Conservation (phyloP, 805 yeast genomes). For the Saturnispora gosingensis region DNA sequence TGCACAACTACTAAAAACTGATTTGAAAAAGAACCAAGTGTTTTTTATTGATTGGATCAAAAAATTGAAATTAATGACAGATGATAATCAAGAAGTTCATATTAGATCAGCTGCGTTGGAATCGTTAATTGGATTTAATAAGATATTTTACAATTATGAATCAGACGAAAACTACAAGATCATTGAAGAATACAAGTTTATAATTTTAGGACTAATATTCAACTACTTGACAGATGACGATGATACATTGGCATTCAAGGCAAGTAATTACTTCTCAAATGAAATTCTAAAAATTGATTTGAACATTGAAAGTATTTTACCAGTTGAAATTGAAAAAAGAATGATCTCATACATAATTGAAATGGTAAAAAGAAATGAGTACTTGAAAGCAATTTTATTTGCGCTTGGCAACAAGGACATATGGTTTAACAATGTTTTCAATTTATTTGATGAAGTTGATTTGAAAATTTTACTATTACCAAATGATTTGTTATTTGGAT, state of each 20-base stretch:
- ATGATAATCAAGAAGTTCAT: constrained; percentile 38
- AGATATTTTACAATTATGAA: constrained; percentile 4
- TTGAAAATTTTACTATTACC: constrained; percentile 15
- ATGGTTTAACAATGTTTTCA: background rate
- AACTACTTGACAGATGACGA: constrained; percentile 57
- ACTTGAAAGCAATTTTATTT: background rate
- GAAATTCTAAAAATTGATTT: constrained; percentile 19
- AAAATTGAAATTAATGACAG: constrained; percentile 22
- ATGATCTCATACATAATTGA: constrained; percentile 14
- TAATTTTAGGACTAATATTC: constrained; percentile 16
- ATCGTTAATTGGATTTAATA: constrained; percentile 31
- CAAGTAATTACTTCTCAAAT: constrained; percentile 34
- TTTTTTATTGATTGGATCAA: constrained; percentile 22
- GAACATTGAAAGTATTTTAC: constrained; percentile 16
- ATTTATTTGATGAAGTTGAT: constrained; percentile 6
- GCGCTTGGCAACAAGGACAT: constrained; percentile 2
- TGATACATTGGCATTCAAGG: constrained; percentile 40
- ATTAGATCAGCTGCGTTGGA: constrained; percentile 37
- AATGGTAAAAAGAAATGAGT: background rate
- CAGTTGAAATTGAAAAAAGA: constrained; percentile 26
- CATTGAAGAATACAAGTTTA: background rate
- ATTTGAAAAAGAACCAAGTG: constrained; percentile 5
- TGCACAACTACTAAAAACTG: constrained; percentile 6
- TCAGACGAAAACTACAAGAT: background rate
- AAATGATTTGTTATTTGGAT: constrained; percentile 41